Percentiles rank a stretch among this genome's conserved stretches.
Evolutionary conservation across 352 stramenopile genomes (phyloP).

Genomic region (Phytophthora pseudosyringae): DNA sequence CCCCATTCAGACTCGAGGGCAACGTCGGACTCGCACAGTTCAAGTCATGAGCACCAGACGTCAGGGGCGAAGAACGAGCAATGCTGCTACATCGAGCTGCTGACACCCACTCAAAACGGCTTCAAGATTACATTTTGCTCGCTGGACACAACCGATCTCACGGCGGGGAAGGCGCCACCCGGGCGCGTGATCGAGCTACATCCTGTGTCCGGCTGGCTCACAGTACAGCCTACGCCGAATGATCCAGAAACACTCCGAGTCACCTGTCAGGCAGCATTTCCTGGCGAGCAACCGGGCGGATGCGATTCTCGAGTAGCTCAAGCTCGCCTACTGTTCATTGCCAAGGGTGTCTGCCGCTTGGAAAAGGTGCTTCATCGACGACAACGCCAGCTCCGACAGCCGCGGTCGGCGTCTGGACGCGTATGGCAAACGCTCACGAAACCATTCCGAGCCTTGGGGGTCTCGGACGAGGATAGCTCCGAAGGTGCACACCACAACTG

Average conservation of each 20-base stretch:
- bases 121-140: constrained; percentile 34
- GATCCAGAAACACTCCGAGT: constrained; percentile 17
- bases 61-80: constrained; percentile 31
- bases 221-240: constrained; percentile 11
- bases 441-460: constrained; percentile 15
- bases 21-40: not conserved
- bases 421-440: constrained; percentile 15
- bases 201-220: constrained; percentile 34
- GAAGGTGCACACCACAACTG: constrained; percentile 30
- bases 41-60: not conserved
- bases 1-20: not conserved
- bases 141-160: constrained; percentile 20
- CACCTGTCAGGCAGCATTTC: constrained; percentile 34
- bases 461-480: constrained; percentile 7
- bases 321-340: constrained; percentile 25
- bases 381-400: constrained; percentile 5
- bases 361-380: constrained; percentile 29
- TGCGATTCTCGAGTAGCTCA: constrained; percentile 25
- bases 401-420: constrained; percentile 4
- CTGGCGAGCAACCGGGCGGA: constrained; percentile 9
- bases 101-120: constrained; percentile 28
- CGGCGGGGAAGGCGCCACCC: constrained; percentile 25
- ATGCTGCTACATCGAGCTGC: constrained; percentile 36
- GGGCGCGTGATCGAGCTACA: constrained; percentile 29
- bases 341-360: constrained; percentile 31